Evolutionary conservation across 805 yeast genomes (phyloP), one percentile per base, ranked within the genome.

Genomic region (Ogataea minuta): DNA sequence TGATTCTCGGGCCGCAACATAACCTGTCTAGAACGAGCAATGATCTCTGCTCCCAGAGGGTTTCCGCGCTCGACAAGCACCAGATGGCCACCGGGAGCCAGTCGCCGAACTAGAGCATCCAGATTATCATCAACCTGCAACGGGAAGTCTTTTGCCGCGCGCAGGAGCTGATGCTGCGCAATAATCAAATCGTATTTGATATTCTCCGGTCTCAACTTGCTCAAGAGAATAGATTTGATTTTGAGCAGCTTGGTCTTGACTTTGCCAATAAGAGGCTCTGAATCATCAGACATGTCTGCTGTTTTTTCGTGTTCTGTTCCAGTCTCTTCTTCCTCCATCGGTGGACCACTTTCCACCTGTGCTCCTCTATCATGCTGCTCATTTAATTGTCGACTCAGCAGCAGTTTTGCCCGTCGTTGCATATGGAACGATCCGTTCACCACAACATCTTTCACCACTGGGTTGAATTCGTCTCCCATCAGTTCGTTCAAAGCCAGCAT

Each of bases 21-120:
- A 4, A 87, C 64, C 59, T 91, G 96, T 54, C 99, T 72, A 4
- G 97, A 96, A 38, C 96, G 70, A 0, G 96, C 95, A 41, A 89
- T 74, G 3, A 79, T 71, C 62, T 93, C 99, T 56, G 87, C 87
- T 0, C 98, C 98, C 23, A 80, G 56, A 0, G 97, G 87, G 40
- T 84, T 85, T 3, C 99, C 99, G 46, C 96, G 71, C 63, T 93
- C 98, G 3, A 90, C 64, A 2, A 93, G 58, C 1, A 89, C 81
- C 9, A 91, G 62, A 43, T 81, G 80, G 0, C 98, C 99, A 9
- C 77, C 76, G 0, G 96, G 96, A 11, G 77, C 74, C 31, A 90
- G 63, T 12, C 84, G 63, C 12, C 71, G 67, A 16, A 89, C 65
- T 23, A 84, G 67, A 43, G 70, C 68, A 45, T 81, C 78, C 8